Percentiles rank a stretch among this genome's conserved stretches.
phyloP scores from a whole-genome alignment of 176 grass and related monocot species.

The Cenchrus purpureus region DNA sequence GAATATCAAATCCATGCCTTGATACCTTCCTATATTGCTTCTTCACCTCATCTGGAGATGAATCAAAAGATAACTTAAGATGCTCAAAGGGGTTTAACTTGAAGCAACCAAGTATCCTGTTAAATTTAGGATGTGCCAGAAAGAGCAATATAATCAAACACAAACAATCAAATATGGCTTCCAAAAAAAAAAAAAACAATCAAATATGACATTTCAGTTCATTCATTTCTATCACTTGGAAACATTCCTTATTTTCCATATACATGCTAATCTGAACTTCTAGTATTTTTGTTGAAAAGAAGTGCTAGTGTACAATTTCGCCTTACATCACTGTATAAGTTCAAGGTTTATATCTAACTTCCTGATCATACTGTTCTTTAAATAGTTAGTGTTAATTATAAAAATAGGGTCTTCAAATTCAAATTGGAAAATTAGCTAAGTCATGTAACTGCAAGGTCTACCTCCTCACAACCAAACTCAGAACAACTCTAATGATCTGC shows the following conservation, averaged over 20 bases:
- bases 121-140: constrained; percentile 37
- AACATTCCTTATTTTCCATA: background rate
- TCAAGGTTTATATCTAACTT: background rate
- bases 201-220: background rate
- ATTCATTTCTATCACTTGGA: background rate
- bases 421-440: background rate
- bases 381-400: background rate
- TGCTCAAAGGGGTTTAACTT: constrained; percentile 99
- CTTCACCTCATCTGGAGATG: constrained; percentile 84
- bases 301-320: background rate
- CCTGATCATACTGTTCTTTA: background rate
- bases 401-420: background rate
- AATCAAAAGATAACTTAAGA: constrained; percentile 90
- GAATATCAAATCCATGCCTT: constrained; percentile 29
- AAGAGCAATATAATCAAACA: background rate
- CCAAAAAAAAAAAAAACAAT: background rate
- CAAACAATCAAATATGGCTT: background rate
- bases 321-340: background rate
- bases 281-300: background rate
- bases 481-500: background rate
- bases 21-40: constrained; percentile 97
- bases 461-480: background rate
- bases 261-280: background rate
- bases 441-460: background rate
- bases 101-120: constrained; percentile 96